Conservation (phyloP, 2,329 filamentous ascomycete genomes). For the Byssochlamys sp. region DNA sequence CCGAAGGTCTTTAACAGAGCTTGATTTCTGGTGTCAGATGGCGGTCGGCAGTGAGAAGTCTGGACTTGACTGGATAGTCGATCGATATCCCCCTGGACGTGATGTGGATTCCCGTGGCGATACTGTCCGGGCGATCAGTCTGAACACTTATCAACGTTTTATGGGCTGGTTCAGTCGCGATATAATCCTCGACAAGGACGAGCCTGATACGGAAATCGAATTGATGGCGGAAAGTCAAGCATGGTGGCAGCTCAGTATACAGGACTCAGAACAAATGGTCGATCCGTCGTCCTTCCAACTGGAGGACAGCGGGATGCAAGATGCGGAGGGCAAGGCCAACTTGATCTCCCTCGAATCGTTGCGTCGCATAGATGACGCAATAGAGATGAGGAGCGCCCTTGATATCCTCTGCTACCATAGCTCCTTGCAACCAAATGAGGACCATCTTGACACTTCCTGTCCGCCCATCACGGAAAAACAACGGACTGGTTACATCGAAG, state of each 20-base stretch:
- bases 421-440: constrained; percentile 24
- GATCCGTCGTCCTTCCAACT: constrained; percentile 23
- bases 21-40: constrained; percentile 96
- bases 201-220: constrained; percentile 49
- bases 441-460: constrained; percentile 52
- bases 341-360: constrained; percentile 19
- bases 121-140: constrained; percentile 67
- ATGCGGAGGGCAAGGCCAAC: constrained; percentile 8
- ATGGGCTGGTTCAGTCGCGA: constrained; percentile 71
- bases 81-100: constrained; percentile 62
- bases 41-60: constrained; percentile 80
- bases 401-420: constrained; percentile 24
- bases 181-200: constrained; percentile 31
- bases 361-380: constrained; percentile 17
- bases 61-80: constrained; percentile 81
- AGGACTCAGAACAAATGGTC: constrained; percentile 44
- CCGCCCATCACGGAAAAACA: constrained; percentile 48
- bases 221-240: constrained; percentile 56
- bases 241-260: constrained; percentile 57
- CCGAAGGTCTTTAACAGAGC: constrained; percentile 68
- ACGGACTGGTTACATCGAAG: constrained; percentile 47
- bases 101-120: constrained; percentile 60
- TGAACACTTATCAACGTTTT: constrained; percentile 63
- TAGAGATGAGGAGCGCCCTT: constrained; percentile 27
- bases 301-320: background rate